A percentile compares a stretch with the other conserved stretches of the same genome.
Evolutionary conservation across 345 rosid species (phyloP).

Genomic region (thale cress (Arabidopsis thaliana)): DNA sequence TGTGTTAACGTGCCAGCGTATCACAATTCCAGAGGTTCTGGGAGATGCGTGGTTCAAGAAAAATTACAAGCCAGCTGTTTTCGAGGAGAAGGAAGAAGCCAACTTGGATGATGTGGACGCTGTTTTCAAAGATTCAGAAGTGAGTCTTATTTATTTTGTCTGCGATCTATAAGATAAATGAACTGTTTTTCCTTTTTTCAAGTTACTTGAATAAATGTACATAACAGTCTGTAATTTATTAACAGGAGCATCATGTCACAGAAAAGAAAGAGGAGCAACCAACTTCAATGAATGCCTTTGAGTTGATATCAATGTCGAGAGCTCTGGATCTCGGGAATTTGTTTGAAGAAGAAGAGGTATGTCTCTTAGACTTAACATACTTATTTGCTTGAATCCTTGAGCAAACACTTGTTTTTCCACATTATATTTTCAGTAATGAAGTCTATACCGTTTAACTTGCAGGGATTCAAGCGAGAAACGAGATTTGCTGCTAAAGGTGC

Average conservation of each 20-base stretch:
- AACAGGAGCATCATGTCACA: conserved; percentile 85
- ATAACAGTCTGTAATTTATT: conserved; percentile 18
- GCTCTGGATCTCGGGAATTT: conserved; percentile 92
- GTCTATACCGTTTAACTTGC: conserved; percentile 27
- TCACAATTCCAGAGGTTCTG: conserved; percentile 78
- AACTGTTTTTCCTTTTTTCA: background rate
- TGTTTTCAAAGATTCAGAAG: conserved; percentile 86
- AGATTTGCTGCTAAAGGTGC: conserved; percentile 87
- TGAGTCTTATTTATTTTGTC: conserved; percentile 47
- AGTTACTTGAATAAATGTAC: conserved; percentile 15
- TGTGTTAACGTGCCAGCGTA: conserved; percentile 64
- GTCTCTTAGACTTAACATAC: conserved; percentile 29
- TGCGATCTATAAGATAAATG: conserved; percentile 48
- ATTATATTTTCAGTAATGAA: conserved; percentile 8
- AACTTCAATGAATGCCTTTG: conserved; percentile 94
- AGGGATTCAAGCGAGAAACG: conserved; percentile 93
- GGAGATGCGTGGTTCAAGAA: conserved; percentile 88
- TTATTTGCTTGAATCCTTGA: conserved; percentile 16
- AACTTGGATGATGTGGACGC: conserved; percentile 93
- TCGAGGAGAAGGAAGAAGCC: conserved; percentile 73
- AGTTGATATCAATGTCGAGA: conserved; percentile 90
- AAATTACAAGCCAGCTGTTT: conserved; percentile 73
- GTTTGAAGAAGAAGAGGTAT: conserved; percentile 84
- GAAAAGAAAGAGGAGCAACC: conserved; percentile 94
- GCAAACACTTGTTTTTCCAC: background rate